Evolutionary conservation across 2,329 filamentous ascomycete species (phyloP).

Genomic region (Aureobasidium sp.): DNA sequence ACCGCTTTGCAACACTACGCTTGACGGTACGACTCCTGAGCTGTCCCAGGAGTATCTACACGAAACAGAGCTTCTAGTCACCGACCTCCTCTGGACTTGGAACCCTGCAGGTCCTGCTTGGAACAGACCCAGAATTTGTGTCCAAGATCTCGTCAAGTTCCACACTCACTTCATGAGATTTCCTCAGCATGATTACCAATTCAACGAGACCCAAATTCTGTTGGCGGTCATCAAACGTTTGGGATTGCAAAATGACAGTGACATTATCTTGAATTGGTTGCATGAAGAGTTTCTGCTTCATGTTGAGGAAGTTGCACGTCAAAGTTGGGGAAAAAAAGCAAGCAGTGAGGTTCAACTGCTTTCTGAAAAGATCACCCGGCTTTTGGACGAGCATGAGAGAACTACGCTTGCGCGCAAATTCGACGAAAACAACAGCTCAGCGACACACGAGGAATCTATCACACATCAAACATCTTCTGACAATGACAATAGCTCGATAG

Average conservation of each 20-base stretch:
- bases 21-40: not conserved
- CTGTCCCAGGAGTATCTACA: not conserved
- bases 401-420: not conserved
- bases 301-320: not conserved
- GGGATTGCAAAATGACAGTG: not conserved
- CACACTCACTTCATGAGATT: not conserved
- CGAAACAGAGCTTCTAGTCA: not conserved
- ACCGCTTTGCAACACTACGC: not conserved
- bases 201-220: not conserved
- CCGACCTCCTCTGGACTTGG: not conserved
- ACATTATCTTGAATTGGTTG: not conserved
- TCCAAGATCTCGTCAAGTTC: not conserved
- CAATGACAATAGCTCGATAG: too few relatives aligned
- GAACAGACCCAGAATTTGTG: not conserved
- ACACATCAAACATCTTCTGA: not conserved
- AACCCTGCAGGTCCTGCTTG: not conserved
- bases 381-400: not conserved
- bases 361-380: not conserved
- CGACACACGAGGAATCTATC: too few relatives aligned
- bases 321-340: not conserved
- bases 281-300: not conserved
- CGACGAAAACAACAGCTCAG: too few relatives aligned
- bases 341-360: not conserved
- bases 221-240: not conserved
- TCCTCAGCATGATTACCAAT: not conserved